Base-by-base conservation (phyloP, 441 rosid species). In the Jatropha multifida region DNA sequence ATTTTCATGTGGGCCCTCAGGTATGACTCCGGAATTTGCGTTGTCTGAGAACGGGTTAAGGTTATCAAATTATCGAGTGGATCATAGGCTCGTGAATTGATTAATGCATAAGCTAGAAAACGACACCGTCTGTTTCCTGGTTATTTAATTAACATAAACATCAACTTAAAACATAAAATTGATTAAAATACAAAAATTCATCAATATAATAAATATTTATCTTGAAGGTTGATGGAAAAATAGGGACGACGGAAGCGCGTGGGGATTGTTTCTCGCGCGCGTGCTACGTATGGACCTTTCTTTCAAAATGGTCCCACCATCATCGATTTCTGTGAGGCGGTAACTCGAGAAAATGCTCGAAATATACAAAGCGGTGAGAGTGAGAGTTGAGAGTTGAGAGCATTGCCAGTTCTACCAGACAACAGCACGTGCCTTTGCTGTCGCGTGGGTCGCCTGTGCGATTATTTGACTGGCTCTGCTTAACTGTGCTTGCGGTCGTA, bases 381-480 rank as follows among this genome's bases (percentile, higher is more conserved):
- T 42, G 6, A 42, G 9, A 42, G 6, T 4, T 23, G 9, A 42
- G 17, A 52, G 1, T 52, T 52, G 17, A 52, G n/a, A 52, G 7
- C 7, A 52, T 52, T 69, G 81, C 65, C 80, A 65, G 66, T 56
- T 60, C 64, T 65, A 37, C 7, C 82, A 49, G 80, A 77, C 83
- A 78, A 0, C 2, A 68, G 59, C 85, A 84, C 82, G 79, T 82
- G 82, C 85, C 81, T 18, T 3, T 61, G 32, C 40, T 64, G 51
- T 77, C 73, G 74, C 74, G 66, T 79, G 84, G 68, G 51, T 42
- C 23, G 46, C 20, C 7, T 32, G 18, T 15, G 56, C n/a, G 20
- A 52, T 15, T 55, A 42, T 42, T 42, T 42, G 46, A 42, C 2
- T 4, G 48, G 8, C 7, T 4, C 10, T 44, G 7, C 48, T 6